phyloP scores from a whole-genome alignment of 495 filamentous ascomycete genomes.

The Chaetomidium leptoderma region DNA sequence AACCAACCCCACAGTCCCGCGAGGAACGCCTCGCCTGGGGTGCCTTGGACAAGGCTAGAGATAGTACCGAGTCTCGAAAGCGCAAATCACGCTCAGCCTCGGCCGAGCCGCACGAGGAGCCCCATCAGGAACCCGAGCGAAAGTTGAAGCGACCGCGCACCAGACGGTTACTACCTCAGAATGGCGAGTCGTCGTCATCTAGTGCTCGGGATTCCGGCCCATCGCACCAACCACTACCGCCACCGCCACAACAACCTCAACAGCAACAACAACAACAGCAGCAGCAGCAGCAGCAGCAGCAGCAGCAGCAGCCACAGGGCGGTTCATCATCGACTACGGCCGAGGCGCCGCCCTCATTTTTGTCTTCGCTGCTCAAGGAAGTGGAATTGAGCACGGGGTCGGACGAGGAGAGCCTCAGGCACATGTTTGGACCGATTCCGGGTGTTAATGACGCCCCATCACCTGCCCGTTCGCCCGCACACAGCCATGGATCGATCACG shows the following conservation, averaged over 20 bases:
- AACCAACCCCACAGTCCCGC: slow-evolving; percentile 58
- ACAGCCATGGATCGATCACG: slow-evolving; percentile 62
- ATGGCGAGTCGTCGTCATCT: slow-evolving; percentile 39
- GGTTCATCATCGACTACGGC: slow-evolving; percentile 19
- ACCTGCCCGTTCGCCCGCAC: slow-evolving; percentile 68
- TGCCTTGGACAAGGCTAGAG: slow-evolving; percentile 76
- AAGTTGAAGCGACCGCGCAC: slow-evolving; percentile 84
- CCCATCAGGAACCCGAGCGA: slow-evolving; percentile 58
- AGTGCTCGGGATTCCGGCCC: slow-evolving; percentile 6
- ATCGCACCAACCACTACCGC: neutral
- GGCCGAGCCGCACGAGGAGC: slow-evolving; percentile 62
- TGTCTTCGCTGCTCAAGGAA: slow-evolving; percentile 79
- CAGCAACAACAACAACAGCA: slow-evolving; percentile 46
- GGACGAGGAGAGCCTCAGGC: slow-evolving; percentile 51
- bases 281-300: slow-evolving; percentile 8
- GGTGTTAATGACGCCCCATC: slow-evolving; percentile 51
- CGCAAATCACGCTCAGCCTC: slow-evolving; percentile 70
- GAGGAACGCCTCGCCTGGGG: slow-evolving; percentile 87
- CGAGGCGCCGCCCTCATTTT: slow-evolving; percentile 57
- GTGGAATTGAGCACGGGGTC: slow-evolving; percentile 65
- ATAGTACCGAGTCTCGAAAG: slow-evolving; percentile 65
- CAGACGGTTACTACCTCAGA: slow-evolving; percentile 36
- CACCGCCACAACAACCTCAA: neutral
- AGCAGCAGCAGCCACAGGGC: slow-evolving; percentile 8
- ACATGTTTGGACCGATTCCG: slow-evolving; percentile 43